Conservation (phyloP, 148 eudicot genomes). For the Persicaria tinctoria region DNA sequence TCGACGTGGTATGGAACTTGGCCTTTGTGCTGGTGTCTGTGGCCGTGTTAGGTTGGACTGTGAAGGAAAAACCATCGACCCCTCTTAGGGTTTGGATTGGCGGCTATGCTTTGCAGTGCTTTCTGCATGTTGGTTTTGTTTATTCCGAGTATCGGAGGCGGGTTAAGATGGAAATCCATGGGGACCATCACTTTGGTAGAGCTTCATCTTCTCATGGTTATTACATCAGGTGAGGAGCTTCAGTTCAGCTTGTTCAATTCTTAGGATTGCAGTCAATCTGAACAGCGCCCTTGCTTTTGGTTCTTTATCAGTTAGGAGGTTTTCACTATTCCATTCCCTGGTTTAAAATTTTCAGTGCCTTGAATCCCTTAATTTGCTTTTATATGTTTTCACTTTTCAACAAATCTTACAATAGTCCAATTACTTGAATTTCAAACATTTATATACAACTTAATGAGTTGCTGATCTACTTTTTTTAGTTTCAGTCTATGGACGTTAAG, state of each 20-base stretch:
- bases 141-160: slow-evolving; percentile 63
- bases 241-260: not conserved
- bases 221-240: slow-evolving; percentile 31
- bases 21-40: slow-evolving; percentile 58
- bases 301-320: not conserved
- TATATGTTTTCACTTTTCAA: not conserved
- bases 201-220: slow-evolving; percentile 16
- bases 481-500: not conserved
- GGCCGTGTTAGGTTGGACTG: slow-evolving; percentile 45
- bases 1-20: slow-evolving; percentile 78
- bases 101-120: slow-evolving; percentile 74
- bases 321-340: not conserved
- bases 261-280: not conserved
- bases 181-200: slow-evolving; percentile 14
- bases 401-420: too few species aligned
- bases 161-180: slow-evolving; percentile 12
- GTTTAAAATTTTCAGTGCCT: not conserved
- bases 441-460: not conserved
- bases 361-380: not conserved
- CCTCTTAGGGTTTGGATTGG: slow-evolving; percentile 91
- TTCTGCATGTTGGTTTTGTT: slow-evolving; percentile 69
- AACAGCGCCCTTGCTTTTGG: not conserved
- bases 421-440: too few species aligned
- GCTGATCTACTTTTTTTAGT: not conserved
- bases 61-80: slow-evolving; percentile 43